These are phyloP conservation scores for Fabrea salina DNA, from an alignment of 169 alveolate species.

Conservation along the genomic window DNA sequence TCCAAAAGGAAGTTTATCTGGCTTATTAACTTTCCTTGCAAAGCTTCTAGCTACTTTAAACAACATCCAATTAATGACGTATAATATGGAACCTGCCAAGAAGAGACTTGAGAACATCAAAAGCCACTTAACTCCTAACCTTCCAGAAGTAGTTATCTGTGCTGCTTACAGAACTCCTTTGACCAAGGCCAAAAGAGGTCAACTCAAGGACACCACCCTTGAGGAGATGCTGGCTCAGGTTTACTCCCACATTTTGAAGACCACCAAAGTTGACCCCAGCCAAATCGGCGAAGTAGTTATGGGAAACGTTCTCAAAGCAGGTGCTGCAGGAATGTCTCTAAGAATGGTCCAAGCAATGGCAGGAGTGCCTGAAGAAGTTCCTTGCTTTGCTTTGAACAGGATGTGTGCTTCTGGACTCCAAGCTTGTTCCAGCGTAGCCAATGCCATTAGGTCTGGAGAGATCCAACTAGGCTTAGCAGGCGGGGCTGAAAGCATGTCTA, in stretches of 20 bases:
- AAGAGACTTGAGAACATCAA: neutral
- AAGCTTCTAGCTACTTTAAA: too few relatives aligned
- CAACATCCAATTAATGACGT: too few relatives aligned
- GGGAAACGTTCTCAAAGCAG: conserved; percentile 81
- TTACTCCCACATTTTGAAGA: conserved; percentile 63
- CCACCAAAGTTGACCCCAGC: conserved; percentile 74
- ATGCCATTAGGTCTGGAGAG: conserved; percentile 80
- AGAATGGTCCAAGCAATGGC: conserved; percentile 83
- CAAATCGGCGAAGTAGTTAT: conserved; percentile 83
- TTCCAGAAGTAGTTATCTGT: conserved; percentile 87
- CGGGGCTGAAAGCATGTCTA: conserved; percentile 92
- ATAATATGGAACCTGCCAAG: conserved; percentile 1
- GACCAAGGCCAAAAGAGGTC: conserved; percentile 46
- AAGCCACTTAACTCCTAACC: neutral
- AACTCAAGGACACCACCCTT: conserved; percentile 80
- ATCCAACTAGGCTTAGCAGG: conserved; percentile 91
- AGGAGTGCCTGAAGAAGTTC: conserved; percentile 75
- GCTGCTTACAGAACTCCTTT: conserved; percentile 90
- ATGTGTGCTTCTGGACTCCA: conserved; percentile 91
- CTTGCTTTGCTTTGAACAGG: conserved; percentile 83
- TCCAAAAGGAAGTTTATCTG: too few relatives aligned
- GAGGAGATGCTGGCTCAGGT: conserved; percentile 83
- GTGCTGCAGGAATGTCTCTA: conserved; percentile 80
- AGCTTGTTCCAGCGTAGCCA: conserved; percentile 85
- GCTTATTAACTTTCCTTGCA: too few relatives aligned